Conservation (phyloP, 495 filamentous ascomycete species). For the Monascus purpureus region DNA sequence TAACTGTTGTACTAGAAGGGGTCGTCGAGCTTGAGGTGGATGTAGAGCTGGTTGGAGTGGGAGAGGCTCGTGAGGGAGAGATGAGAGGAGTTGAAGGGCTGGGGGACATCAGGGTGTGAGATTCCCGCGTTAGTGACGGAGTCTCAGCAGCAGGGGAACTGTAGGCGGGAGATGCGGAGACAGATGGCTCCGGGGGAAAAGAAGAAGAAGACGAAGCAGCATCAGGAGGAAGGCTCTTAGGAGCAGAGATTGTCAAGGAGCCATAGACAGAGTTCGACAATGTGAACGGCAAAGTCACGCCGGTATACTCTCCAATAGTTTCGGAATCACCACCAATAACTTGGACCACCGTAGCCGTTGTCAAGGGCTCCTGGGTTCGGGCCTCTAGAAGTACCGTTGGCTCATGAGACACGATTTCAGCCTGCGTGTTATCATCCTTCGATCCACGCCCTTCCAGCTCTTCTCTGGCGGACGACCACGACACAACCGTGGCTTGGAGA, state of each 20-base stretch:
- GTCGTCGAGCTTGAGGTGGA: conserved; percentile 1
- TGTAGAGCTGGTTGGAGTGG: conserved; percentile 2
- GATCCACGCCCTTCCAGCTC: neutral
- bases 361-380: conserved; percentile 1
- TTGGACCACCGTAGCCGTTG: conserved; percentile 2
- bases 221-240: conserved; percentile 1
- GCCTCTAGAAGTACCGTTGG: conserved; percentile 3
- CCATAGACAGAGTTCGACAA: conserved; percentile 2
- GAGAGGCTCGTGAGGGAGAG: conserved; percentile 1
- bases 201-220: conserved; percentile 1
- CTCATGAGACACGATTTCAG: conserved; percentile 2
- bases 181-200: neutral
- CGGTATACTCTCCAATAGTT: conserved; percentile 3
- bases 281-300: conserved; percentile 2
- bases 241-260: conserved; percentile 3
- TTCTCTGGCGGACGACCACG: neutral
- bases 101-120: neutral
- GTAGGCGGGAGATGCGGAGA: conserved; percentile 4
- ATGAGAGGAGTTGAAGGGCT: neutral
- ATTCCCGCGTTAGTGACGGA: conserved; percentile 3
- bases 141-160: conserved; percentile 6
- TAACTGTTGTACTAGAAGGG: neutral
- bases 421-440: neutral
- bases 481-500: neutral
- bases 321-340: conserved; percentile 3